Percentiles rank a stretch among this genome's conserved stretches.
phyloP scores from a whole-genome alignment of 176 grass and related monocot species.

The Ensete ventricosum region DNA sequence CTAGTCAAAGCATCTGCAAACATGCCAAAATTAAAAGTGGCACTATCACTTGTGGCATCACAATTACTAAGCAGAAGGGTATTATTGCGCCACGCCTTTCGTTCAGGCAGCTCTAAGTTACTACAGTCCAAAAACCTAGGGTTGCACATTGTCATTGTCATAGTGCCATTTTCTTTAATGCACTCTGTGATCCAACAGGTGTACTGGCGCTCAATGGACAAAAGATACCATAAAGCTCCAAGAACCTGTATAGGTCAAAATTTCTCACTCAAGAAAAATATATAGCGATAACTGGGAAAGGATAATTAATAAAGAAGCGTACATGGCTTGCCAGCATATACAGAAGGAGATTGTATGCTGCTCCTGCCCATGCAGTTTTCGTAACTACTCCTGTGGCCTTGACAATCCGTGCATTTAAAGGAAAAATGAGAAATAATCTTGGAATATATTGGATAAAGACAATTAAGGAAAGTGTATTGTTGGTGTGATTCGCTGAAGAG shows the following conservation, averaged over 20 bases:
- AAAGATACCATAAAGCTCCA: slow-evolving; percentile 83
- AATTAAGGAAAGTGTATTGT: slow-evolving; percentile 79
- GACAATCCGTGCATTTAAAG: slow-evolving; percentile 67
- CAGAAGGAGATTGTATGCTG: slow-evolving; percentile 82
- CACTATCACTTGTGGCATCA: slow-evolving; percentile 28
- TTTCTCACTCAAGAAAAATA: neutral
- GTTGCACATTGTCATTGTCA: slow-evolving; percentile 8
- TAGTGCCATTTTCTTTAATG: slow-evolving; percentile 29
- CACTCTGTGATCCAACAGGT: slow-evolving; percentile 64
- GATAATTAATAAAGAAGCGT: slow-evolving; percentile 3
- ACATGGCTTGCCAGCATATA: slow-evolving; percentile 94
- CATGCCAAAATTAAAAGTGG: slow-evolving; percentile 51
- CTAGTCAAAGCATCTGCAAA: slow-evolving; percentile 57
- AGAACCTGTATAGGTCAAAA: slow-evolving; percentile 38
- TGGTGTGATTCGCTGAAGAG: slow-evolving; percentile 59
- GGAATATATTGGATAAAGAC: slow-evolving; percentile 87
- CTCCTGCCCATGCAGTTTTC: slow-evolving; percentile 75
- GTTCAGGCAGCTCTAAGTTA: neutral
- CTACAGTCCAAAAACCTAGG: slow-evolving; percentile 61
- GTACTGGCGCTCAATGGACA: slow-evolving; percentile 92
- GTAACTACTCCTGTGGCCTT: slow-evolving; percentile 77
- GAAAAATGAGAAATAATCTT: slow-evolving; percentile 69
- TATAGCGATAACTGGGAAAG: neutral
- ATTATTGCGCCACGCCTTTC: slow-evolving; percentile 31
- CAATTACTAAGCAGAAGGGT: slow-evolving; percentile 28